Base-by-base conservation (phyloP, 2,329 filamentous ascomycete genomes). In the Claviceps sorghi region DNA sequence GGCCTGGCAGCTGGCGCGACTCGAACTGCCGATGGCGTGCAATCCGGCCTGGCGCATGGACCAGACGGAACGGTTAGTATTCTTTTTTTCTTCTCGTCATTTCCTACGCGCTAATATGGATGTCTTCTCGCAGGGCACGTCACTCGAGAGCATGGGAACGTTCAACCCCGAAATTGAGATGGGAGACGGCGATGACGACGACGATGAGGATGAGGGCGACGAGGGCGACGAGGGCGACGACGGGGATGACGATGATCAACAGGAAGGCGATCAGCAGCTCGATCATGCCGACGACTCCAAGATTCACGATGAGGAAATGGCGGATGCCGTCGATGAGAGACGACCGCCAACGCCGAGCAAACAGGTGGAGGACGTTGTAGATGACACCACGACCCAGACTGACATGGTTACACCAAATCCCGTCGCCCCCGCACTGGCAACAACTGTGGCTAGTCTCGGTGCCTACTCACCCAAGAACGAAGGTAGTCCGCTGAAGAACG, bases 401-500 rank as follows among this genome's bases (percentile, higher is more conserved):
- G 51, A 45, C 15, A 15, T 43, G 8, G 53, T 53, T 19, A 61
- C 63, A 29, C 52, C 61, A 51, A 67, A 62, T 54, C 62, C 66
- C 7, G 54, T 64, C 52, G 61, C 54, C 7, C 54, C 64, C 52
- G 62, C 54, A n/a, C 58, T 67, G 34, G 60, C 64, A 40, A 62
- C 69, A 38, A 55, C 67, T 49, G 38, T 63, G 46, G 57, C 59
- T 9, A 56, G 56, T 19, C 56, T 64, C 29, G 56, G 61, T 2
- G 55, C 59, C 47, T 55, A 58, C 38, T 64, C 68, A 3, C 65
- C 67, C 1, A 67, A 60, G 55, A 58, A 68, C 3, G 75, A 76
- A 56, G 75, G 75, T 2, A 79, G 75, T 50, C 75, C 75, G 0
- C 61, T 78, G 21, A 77, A 77, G 63, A 74, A 77, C 48, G 73